These are phyloP conservation scores for Fusarium subtropicale DNA, from an alignment of 2,329 filamentous ascomycete genomes.

Conservation along the genomic window DNA sequence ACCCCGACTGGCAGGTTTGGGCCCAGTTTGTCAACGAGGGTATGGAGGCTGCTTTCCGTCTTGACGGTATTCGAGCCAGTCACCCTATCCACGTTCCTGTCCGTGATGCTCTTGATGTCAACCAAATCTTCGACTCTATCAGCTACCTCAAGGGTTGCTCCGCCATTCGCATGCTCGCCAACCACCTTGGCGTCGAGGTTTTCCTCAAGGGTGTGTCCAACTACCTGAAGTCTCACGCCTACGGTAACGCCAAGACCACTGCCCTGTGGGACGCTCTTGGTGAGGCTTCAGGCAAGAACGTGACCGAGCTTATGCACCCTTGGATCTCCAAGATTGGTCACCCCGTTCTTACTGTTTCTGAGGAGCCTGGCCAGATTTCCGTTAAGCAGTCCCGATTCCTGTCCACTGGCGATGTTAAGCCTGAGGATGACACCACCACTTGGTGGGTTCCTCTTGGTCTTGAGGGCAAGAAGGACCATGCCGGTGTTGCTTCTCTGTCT, in stretches of 20 bases:
- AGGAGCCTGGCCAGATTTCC: conserved; percentile 83
- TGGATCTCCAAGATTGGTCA: conserved; percentile 98
- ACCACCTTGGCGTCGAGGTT: conserved; percentile 85
- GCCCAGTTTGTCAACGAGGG: conserved; percentile 96
- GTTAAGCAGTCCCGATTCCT: conserved; percentile 91
- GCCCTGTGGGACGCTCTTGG: conserved; percentile 91
- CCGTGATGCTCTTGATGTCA: conserved; percentile 91
- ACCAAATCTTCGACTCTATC: conserved; percentile 98
- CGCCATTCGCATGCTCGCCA: conserved; percentile 94
- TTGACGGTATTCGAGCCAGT: conserved; percentile 90
- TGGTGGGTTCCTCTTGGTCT: conserved; percentile 97
- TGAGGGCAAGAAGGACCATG: conserved; percentile 76
- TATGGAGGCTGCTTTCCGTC: conserved; percentile 88
- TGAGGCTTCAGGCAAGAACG: conserved; percentile 87
- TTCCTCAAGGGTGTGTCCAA: conserved; percentile 91
- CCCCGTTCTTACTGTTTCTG: conserved; percentile 86
- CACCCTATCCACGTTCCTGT: conserved; percentile 98
- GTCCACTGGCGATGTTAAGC: conserved; percentile 88
- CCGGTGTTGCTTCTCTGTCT: conserved; percentile 72
- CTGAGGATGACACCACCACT: conserved; percentile 88
- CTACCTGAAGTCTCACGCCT: conserved; percentile 90
- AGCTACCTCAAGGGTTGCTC: conserved; percentile 97
- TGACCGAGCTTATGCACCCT: conserved; percentile 87
- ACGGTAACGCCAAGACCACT: conserved; percentile 89
- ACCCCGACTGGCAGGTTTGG: conserved; percentile 99